Conservation (phyloP, 2,329 filamentous ascomycete species). For the Verticillium nonalfalfae region DNA sequence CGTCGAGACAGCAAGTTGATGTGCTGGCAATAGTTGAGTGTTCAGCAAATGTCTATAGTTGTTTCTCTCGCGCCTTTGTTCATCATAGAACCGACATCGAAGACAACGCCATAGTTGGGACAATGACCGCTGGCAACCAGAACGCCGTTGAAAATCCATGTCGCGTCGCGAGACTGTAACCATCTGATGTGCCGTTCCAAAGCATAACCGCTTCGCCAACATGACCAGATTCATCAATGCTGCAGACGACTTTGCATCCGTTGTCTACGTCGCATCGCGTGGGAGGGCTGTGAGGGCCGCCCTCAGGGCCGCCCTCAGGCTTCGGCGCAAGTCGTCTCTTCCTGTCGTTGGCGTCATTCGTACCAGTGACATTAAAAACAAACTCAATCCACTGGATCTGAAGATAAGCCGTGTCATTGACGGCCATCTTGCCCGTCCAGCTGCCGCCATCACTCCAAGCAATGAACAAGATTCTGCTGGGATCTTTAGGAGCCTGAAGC, state of each 20-base stretch:
- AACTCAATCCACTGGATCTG: slow-evolving; percentile 60
- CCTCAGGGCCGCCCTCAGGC: slow-evolving; percentile 1
- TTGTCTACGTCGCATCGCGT: slow-evolving; percentile 4
- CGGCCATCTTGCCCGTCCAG: slow-evolving; percentile 54
- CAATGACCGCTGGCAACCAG: slow-evolving; percentile 9
- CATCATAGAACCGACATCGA: neutral
- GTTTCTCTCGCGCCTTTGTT: no score
- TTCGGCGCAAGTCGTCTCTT: neutral
- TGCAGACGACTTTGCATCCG: slow-evolving; percentile 22
- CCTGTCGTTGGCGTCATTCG: neutral
- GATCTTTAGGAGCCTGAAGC: slow-evolving; percentile 48
- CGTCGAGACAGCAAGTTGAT: neutral
- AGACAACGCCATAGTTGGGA: slow-evolving; percentile 5
- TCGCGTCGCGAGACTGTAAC: slow-evolving; percentile 13
- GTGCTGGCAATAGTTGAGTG: neutral
- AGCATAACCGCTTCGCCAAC: slow-evolving; percentile 32
- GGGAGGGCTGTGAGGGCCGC: slow-evolving; percentile 4
- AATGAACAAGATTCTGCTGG: slow-evolving; percentile 49
- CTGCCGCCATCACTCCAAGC: slow-evolving; percentile 55
- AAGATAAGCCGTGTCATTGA: slow-evolving; percentile 41
- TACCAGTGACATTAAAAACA: slow-evolving; percentile 40
- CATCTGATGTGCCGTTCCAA: slow-evolving; percentile 9
- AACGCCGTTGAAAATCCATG: slow-evolving; percentile 10
- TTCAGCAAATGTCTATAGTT: neutral
- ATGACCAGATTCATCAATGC: slow-evolving; percentile 25